Evolutionary conservation across 202 grass and related monocot species (phyloP).

Genomic region (Zizania palustris): DNA sequence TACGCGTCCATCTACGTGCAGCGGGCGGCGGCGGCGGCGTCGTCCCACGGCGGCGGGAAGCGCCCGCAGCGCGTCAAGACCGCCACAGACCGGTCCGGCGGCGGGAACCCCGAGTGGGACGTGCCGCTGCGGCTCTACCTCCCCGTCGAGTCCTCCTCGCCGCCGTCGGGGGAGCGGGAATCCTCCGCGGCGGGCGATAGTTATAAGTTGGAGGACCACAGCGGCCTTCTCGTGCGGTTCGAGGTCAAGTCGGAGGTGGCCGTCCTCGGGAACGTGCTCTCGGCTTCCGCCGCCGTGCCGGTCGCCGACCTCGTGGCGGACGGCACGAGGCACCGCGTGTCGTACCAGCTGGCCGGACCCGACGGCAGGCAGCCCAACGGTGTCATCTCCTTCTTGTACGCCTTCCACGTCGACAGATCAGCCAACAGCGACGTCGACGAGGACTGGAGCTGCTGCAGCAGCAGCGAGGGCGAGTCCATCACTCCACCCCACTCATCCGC

Average conservation of each 20-base stretch:
- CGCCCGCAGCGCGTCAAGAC: slow-evolving; percentile 59
- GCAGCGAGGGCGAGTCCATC: neutral
- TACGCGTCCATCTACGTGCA: slow-evolving; percentile 52
- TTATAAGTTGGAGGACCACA: too few relatives aligned
- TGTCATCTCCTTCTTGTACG: slow-evolving; percentile 69
- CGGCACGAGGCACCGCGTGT: slow-evolving; percentile 45
- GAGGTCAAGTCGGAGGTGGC: slow-evolving; percentile 61
- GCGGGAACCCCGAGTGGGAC: slow-evolving; percentile 66
- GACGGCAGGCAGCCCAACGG: slow-evolving; percentile 61
- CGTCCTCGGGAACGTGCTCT: slow-evolving; percentile 54
- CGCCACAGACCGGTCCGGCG: slow-evolving; percentile 44
- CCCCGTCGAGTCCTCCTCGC: neutral
- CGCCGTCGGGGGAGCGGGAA: too few relatives aligned
- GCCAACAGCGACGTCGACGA: neutral
- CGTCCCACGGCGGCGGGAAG: neutral
- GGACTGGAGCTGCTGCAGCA: neutral
- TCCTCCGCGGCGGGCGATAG: neutral
- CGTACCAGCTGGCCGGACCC: slow-evolving; percentile 49
- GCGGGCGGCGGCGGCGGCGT: slow-evolving; percentile 17
- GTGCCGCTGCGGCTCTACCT: slow-evolving; percentile 57
- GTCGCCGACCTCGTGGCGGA: slow-evolving; percentile 49
- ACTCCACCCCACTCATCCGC: neutral
- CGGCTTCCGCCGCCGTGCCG: slow-evolving; percentile 53
- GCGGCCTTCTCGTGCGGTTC: slow-evolving; percentile 41
- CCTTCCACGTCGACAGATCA: slow-evolving; percentile 21